A percentile compares a stretch with the other conserved stretches of the same genome.
phyloP scores from a whole-genome alignment of 345 rosid genomes.

The Salix koriyanagi region DNA sequence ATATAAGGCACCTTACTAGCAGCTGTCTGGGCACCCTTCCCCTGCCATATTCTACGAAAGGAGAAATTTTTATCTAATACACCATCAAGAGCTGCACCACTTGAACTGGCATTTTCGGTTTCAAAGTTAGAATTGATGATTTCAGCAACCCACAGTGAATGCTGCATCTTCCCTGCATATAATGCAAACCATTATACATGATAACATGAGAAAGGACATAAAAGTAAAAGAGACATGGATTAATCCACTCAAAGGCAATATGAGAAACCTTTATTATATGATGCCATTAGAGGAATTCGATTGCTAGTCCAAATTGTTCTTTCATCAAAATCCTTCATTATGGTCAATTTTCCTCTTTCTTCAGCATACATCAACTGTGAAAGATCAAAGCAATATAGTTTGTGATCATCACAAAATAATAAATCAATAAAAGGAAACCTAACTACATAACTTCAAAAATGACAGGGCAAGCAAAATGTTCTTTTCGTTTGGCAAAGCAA shows the following conservation, averaged over 20 bases:
- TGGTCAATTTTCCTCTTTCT: conserved; percentile 78
- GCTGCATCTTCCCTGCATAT: conserved; percentile 83
- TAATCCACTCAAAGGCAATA: conserved; percentile 1
- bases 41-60: conserved; percentile 92
- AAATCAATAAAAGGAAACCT: not conserved
- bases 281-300: conserved; percentile 72
- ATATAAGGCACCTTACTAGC: conserved; percentile 62
- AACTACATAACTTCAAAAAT: conserved; percentile 1
- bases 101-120: conserved; percentile 36
- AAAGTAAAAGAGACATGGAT: not conserved
- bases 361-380: conserved; percentile 65
- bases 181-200: conserved; percentile 12
- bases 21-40: conserved; percentile 76
- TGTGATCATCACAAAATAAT: not conserved
- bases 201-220: not conserved
- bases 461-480: not conserved
- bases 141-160: conserved; percentile 88
- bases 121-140: conserved; percentile 50
- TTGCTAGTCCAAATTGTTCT: conserved; percentile 93
- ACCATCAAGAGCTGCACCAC: conserved; percentile 43
- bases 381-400: conserved; percentile 13
- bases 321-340: conserved; percentile 80
- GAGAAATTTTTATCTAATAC: conserved; percentile 53
- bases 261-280: conserved; percentile 74
- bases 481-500: not conserved